phyloP scores from a whole-genome alignment of 1,139 yeast genomes.

The Geotrichum reessii region DNA sequence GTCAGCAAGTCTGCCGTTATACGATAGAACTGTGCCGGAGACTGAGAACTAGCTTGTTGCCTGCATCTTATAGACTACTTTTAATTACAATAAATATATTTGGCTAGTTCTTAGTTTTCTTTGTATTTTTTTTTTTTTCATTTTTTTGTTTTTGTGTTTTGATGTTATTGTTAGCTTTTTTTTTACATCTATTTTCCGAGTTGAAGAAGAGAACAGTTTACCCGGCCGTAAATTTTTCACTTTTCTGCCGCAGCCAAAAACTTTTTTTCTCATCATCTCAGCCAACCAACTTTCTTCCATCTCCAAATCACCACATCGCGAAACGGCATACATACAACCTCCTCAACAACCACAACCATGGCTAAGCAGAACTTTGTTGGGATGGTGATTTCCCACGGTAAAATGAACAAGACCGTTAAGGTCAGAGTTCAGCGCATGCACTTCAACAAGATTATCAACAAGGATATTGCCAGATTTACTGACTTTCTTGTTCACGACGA shows the following conservation, averaged over 20 bases:
- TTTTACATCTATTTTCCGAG: neutral
- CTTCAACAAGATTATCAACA: conserved; percentile 65
- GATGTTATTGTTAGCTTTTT: neutral
- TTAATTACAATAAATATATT: neutral
- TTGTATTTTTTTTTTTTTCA: neutral
- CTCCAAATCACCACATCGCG: neutral
- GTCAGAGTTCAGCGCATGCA: conserved; percentile 63
- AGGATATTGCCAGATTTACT: conserved; percentile 70
- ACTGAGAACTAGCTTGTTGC: neutral
- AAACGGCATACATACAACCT: neutral
- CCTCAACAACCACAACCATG: conserved; percentile 41
- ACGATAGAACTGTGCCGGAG: neutral
- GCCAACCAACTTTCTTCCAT: neutral
- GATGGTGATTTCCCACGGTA: conserved; percentile 90
- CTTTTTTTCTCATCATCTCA: neutral
- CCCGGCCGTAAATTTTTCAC: conserved; percentile 2
- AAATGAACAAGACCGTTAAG: conserved; percentile 91
- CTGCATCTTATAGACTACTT: neutral
- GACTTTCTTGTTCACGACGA: conserved; percentile 93
- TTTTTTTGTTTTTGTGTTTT: neutral
- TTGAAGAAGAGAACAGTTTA: neutral
- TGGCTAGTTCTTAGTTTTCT: neutral
- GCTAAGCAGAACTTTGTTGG: conserved; percentile 89
- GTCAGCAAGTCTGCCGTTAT: conserved; percentile 3
- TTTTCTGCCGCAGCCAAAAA: neutral